Evolutionary conservation across 2,329 filamentous ascomycete genomes (phyloP).

Genomic region (Mycosphaerelloides madeirae): DNA sequence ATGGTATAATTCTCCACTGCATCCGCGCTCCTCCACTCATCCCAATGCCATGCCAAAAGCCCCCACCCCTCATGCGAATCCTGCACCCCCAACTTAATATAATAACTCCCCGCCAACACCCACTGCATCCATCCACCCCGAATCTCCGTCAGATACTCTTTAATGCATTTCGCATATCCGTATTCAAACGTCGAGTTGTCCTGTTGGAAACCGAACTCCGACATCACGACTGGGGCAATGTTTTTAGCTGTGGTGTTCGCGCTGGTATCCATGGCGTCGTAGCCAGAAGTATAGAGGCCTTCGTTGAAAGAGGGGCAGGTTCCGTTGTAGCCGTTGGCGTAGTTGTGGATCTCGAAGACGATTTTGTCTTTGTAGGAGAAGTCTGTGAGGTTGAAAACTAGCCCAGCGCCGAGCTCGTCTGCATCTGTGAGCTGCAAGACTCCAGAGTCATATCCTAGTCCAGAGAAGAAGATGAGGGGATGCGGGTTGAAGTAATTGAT

Average conservation of each 20-base stretch:
- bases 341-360: conserved; percentile 59
- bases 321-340: conserved; percentile 47
- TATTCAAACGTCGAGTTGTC: conserved; percentile 43
- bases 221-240: conserved; percentile 47
- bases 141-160: conserved; percentile 43
- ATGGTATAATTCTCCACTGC: conserved; percentile 16
- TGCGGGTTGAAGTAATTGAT: conserved; percentile 50
- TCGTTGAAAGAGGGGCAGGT: conserved; percentile 40
- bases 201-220: conserved; percentile 53
- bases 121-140: conserved; percentile 48
- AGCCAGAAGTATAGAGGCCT: conserved; percentile 50
- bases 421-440: conserved; percentile 31
- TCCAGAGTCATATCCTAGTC: conserved; percentile 53
- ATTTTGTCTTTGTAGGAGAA: conserved; percentile 45
- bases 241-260: conserved; percentile 5
- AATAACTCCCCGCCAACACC: conserved; percentile 52
- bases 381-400: conserved; percentile 45
- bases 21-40: conserved; percentile 22
- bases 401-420: conserved; percentile 29
- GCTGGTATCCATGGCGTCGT: conserved; percentile 46
- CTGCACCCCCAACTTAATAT: conserved; percentile 49
- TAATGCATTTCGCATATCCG: conserved; percentile 52
- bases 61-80: conserved; percentile 57
- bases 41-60: conserved; percentile 52
- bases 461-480: conserved; percentile 56